Evolutionary conservation across 2,329 filamentous ascomycete species (phyloP), one percentile per base, ranked within the genome.

Genomic region (Emergomyces pasteurianus): DNA sequence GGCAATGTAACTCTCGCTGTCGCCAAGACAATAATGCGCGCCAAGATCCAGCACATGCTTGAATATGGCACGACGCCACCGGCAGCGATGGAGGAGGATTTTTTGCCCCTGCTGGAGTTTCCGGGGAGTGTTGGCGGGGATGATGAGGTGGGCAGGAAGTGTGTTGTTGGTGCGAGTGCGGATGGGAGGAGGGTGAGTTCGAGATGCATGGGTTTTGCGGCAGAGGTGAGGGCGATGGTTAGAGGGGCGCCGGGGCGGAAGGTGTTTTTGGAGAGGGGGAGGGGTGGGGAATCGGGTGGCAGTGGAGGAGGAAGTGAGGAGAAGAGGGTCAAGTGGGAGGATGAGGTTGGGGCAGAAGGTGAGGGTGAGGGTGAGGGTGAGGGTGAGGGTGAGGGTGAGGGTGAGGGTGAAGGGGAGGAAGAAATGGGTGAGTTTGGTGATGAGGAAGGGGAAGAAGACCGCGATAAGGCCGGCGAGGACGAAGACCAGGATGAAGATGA

Each of bases 11-110:
- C 89, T 0, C 86, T 90, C 79, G 85, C 86, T 52, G 96, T 96
- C 70, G 86, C 87, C 52, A 91, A 92, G 68, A 85, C 88, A 2
- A 86, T 95, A 65, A 92, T 96, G 86, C 90, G 91, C 70, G 86
- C 86, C 56, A 96, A 95, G 75, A 86, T 96, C 69, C 80, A 86
- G 12, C 82, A 83, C 0, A 82, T 91, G 54, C 80, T 84, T 10
- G 72, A 74, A 3, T 71, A 0, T 67, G 31, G 18, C 58, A 52
- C 38, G 60, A 59, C 23, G 23, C 71, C 26, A 12, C 23, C 47
- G 23, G 3, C 10, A 4, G 47, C 47, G 23, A 28, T 26, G 47
- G 73, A 78, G 34, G 63, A 62, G 7, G 73, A 74, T 3, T 77
- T 75, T 60, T 61, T 62, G 47, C 67, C 67, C 10, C 67, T 80